Evolutionary conservation across 163 green algal genomes (phyloP).

Genomic region (Chlamydomonas reinhardtii): DNA sequence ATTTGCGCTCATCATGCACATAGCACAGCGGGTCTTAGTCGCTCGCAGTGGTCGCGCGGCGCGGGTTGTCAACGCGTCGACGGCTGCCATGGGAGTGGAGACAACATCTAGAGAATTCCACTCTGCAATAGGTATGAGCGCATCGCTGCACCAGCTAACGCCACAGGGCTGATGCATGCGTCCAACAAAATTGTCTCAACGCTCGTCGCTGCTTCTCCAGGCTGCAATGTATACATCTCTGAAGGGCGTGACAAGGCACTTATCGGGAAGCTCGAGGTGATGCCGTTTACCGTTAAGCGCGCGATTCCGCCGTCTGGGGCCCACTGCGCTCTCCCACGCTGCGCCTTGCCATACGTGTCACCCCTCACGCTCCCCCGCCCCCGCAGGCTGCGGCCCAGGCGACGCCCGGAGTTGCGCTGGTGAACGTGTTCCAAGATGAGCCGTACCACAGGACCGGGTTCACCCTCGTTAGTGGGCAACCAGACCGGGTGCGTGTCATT

Average conservation of each 20-base stretch:
- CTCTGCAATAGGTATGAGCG: constrained; percentile 1
- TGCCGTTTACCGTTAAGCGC: not conserved
- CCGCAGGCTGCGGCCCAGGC: not conserved
- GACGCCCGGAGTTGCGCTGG: constrained; percentile 45
- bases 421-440: constrained; percentile 77
- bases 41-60: no score
- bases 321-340: no score
- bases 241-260: constrained; percentile 68
- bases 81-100: no score
- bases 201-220: constrained; percentile 45
- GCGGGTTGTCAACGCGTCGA: not conserved
- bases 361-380: no score
- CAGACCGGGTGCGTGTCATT: constrained; percentile 15
- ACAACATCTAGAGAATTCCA: not conserved
- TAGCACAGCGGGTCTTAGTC: no score
- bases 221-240: constrained; percentile 81
- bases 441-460: constrained; percentile 87
- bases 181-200: not conserved
- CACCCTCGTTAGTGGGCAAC: constrained; percentile 64
- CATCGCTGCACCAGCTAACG: no score
- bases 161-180: not conserved
- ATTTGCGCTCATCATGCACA: no score
- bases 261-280: constrained; percentile 57
- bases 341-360: no score
- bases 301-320: not conserved